phyloP scores from a whole-genome alignment of 495 filamentous ascomycete genomes.

The Aspergillus hancockii region DNA sequence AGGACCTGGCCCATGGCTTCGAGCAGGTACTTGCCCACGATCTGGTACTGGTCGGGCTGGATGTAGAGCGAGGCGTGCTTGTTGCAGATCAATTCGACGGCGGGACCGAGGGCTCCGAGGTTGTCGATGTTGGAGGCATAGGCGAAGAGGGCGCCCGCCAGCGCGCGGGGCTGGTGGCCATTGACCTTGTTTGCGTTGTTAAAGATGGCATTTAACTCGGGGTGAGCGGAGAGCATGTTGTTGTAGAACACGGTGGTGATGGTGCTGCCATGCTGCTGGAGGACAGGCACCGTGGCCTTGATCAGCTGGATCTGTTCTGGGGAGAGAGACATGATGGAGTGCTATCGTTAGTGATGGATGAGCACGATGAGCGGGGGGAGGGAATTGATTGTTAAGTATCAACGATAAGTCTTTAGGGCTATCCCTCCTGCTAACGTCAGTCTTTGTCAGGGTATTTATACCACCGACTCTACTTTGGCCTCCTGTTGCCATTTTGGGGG shows the following conservation, averaged over 20 bases:
- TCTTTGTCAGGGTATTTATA: background rate
- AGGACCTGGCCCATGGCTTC: slow-evolving; percentile 68
- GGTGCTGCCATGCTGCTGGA: slow-evolving; percentile 62
- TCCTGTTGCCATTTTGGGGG: background rate
- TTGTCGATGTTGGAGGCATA: slow-evolving; percentile 75
- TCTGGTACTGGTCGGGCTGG: slow-evolving; percentile 64
- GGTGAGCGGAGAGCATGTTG: slow-evolving; percentile 63
- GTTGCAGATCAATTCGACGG: slow-evolving; percentile 72
- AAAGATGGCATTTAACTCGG: slow-evolving; percentile 65
- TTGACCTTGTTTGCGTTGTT: slow-evolving; percentile 64
- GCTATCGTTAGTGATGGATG: background rate
- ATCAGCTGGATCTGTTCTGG: slow-evolving; percentile 40
- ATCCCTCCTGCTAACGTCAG: background rate
- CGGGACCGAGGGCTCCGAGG: slow-evolving; percentile 57
- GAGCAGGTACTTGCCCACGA: slow-evolving; percentile 68
- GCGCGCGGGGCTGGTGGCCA: slow-evolving; percentile 63
- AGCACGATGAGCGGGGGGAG: background rate
- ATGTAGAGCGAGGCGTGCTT: slow-evolving; percentile 76
- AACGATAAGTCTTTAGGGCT: background rate
- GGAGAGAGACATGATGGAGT: slow-evolving; percentile 22
- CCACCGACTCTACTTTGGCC: background rate
- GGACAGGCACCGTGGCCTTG: slow-evolving; percentile 51
- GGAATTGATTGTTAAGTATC: too few species aligned
- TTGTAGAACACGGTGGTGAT: slow-evolving; percentile 71
- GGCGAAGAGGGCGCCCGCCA: slow-evolving; percentile 66